phyloP scores from a whole-genome alignment of 352 stramenopile species.

The Pythium chondricola region DNA sequence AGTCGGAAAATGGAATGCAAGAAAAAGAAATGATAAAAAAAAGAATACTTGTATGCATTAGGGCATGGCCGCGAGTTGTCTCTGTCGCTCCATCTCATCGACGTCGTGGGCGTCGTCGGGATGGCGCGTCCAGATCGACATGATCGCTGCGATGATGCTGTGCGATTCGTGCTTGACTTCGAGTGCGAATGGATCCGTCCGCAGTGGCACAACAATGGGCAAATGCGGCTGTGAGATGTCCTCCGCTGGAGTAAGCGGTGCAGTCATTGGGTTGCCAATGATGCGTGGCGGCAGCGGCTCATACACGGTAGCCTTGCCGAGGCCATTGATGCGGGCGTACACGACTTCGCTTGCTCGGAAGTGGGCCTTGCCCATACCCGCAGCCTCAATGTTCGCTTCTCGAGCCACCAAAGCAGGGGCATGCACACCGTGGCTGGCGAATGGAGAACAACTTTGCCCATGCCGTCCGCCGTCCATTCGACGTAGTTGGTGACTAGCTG shows the following conservation, averaged over 20 bases:
- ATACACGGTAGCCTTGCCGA: slow-evolving; percentile 5
- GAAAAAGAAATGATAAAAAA: too few relatives aligned
- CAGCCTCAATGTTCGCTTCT: slow-evolving; percentile 2
- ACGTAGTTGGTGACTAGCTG: neutral
- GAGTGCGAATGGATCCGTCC: neutral
- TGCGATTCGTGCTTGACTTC: neutral
- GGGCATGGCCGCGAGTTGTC: too few relatives aligned
- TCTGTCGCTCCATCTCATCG: neutral
- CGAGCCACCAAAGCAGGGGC: slow-evolving; percentile 6
- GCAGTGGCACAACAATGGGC: neutral
- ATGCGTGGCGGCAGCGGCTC: slow-evolving; percentile 4
- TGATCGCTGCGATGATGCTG: neutral
- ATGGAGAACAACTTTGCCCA: neutral
- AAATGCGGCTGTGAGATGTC: too few relatives aligned
- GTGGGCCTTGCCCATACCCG: neutral
- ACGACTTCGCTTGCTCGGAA: slow-evolving; percentile 5
- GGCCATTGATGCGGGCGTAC: slow-evolving; percentile 1
- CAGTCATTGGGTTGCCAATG: neutral
- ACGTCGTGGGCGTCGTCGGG: neutral
- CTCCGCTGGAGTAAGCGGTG: too few relatives aligned
- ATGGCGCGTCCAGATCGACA: neutral
- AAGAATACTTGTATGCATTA: too few relatives aligned
- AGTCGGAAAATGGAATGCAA: too few relatives aligned
- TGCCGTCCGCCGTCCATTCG: neutral
- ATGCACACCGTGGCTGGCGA: slow-evolving; percentile 1